phyloP scores from a whole-genome alignment of 2,329 filamentous ascomycete genomes.

The Hirsutella minnesotensis region DNA sequence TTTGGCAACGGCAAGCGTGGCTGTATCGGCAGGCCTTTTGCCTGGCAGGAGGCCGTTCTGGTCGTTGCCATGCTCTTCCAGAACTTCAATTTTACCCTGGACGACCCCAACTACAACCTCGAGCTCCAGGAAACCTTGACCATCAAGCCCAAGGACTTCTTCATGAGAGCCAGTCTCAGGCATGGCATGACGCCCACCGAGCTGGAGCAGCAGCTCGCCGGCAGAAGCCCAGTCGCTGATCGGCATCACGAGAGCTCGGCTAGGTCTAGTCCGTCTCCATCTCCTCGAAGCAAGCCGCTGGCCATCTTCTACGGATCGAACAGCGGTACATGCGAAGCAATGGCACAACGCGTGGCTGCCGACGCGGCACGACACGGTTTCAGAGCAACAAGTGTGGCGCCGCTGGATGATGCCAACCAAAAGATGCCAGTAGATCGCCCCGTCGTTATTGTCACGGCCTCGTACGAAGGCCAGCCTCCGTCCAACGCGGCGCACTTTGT shows the following conservation, averaged over 20 bases:
- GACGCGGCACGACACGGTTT: constrained; percentile 51
- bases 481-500: constrained; percentile 62
- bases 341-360: constrained; percentile 50
- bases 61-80: constrained; percentile 53
- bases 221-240: constrained; percentile 9
- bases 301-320: constrained; percentile 66
- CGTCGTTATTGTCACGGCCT: constrained; percentile 55
- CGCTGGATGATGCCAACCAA: constrained; percentile 50
- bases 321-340: constrained; percentile 60
- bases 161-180: constrained; percentile 45
- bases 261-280: not conserved
- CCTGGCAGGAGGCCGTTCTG: constrained; percentile 60
- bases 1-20: constrained; percentile 61
- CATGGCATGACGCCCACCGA: constrained; percentile 32
- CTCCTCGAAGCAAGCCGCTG: constrained; percentile 29
- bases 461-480: constrained; percentile 63
- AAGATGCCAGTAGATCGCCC: constrained; percentile 48
- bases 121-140: constrained; percentile 45
- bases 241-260: not conserved
- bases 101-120: constrained; percentile 48
- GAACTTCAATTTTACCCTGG: constrained; percentile 55
- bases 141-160: constrained; percentile 51
- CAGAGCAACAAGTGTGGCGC: constrained; percentile 35
- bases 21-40: constrained; percentile 64
- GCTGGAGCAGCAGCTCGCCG: constrained; percentile 33